Conservation (phyloP, 2,329 filamentous ascomycete genomes). For the Talaromyces sp. region DNA sequence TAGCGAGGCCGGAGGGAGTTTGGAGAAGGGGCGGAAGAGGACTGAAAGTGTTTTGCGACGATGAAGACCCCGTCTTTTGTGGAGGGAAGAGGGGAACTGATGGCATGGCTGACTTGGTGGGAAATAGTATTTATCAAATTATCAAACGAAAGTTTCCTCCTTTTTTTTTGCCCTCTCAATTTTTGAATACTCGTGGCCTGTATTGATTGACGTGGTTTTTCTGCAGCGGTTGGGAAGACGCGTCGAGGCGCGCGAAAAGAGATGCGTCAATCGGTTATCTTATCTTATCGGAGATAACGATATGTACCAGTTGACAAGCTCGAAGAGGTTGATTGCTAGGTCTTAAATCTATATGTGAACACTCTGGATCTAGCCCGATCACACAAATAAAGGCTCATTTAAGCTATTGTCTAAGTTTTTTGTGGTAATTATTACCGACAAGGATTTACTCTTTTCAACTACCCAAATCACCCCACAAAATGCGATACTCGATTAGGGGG, state of each 20-base stretch:
- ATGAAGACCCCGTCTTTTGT: background rate
- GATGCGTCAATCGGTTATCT: background rate
- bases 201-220: background rate
- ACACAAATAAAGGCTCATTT: background rate
- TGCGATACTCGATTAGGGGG: background rate
- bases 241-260: constrained; percentile 6
- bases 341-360: background rate
- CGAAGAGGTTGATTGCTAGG: too few relatives aligned
- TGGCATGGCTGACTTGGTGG: constrained; percentile 29
- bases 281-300: constrained; percentile 4
- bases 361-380: background rate
- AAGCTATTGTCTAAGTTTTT: background rate
- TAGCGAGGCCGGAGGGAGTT: constrained; percentile 81
- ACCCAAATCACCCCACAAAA: background rate
- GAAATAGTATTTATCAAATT: background rate
- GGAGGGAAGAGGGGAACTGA: constrained; percentile 36
- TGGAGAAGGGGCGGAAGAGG: constrained; percentile 78
- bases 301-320: too few relatives aligned
- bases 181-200: background rate
- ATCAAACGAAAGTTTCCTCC: background rate
- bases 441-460: background rate
- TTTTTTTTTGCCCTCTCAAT: too few relatives aligned
- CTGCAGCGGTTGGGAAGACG: background rate
- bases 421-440: background rate
- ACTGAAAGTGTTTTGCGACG: constrained; percentile 30